Evolutionary conservation across 495 filamentous ascomycete species (phyloP).

Genomic region (Daldinia concentrica): DNA sequence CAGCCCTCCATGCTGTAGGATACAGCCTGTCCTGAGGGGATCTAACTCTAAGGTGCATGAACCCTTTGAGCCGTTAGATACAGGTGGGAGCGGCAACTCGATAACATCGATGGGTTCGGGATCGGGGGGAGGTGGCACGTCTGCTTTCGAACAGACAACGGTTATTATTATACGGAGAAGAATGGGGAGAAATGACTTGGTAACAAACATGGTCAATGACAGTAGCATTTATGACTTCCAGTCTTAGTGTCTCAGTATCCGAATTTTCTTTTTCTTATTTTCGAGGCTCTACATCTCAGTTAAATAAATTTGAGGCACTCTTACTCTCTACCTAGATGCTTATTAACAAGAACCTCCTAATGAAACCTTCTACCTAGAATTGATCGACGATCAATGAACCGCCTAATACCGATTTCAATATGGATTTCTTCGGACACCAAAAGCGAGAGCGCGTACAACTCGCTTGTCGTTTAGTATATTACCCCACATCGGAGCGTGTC

Average conservation of each 20-base stretch:
- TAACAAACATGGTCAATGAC: background rate
- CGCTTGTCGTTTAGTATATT: background rate
- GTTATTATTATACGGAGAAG: background rate
- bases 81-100: background rate
- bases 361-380: background rate
- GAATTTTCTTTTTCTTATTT: background rate
- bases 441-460: background rate
- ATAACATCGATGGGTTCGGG: background rate
- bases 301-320: background rate
- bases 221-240: background rate
- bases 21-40: background rate
- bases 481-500: background rate
- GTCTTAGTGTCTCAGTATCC: background rate
- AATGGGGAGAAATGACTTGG: background rate
- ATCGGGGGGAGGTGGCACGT: background rate
- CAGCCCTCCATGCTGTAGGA: conserved; percentile 6
- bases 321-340: background rate
- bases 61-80: background rate
- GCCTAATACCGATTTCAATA: background rate
- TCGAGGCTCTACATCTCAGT: background rate
- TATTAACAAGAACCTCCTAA: background rate
- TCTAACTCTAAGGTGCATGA: background rate
- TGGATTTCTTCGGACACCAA: background rate
- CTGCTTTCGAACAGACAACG: background rate
- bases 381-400: background rate